Base-by-base conservation (phyloP, 768 basidiomycete genomes). In the Boletus rex-veris region DNA sequence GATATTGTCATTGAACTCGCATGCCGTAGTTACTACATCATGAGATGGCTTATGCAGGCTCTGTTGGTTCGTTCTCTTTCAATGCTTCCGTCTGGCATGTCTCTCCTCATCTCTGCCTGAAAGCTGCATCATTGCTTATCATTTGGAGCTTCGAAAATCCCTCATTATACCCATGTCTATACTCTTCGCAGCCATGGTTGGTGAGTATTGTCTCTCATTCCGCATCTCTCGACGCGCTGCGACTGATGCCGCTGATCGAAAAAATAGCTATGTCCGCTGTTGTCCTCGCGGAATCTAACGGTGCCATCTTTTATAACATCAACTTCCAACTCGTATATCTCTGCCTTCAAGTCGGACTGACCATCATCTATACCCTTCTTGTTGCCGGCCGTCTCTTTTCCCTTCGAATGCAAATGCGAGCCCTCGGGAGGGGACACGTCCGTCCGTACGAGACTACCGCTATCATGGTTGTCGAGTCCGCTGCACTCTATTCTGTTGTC, bases 391-490 rank as follows among this genome's bases (percentile, higher is more conserved):
- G 71, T 12, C 61, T 76, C 5, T 52, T 65, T 8, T 8, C 48
- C 16, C 26, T 61, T 28, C 67, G 70, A 19, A 38, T 12, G 4
- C 56, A 52, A 16, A 58, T 66, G 36, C 30, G n/a, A 38, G 19
- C 45, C n/a, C 48, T 66, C 4, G 71, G 54, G 33, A 48, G 26
- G 5, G 53, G 57, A 41, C 50, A 63, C 28, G 7, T 60, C 19
- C 52, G 49, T 18, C 48, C 53, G 8, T 76, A 74, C 50, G 57
- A 66, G 16, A 58, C 52, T 5, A 62, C 72, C 0, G 46, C 59
- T 2, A 52, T 63, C 19, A 73, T 75, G 66, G 48, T 74, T 19
- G 54, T 76, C 54, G 74, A 77, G 48, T 72, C 70, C 10, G 71
- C 74, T 2, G 55, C 65, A 1, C 41, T 68, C 14, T 73, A 73